These are phyloP conservation scores for Pestalotiopsis sp. DNA, from an alignment of 2,329 filamentous ascomycete species.

Conservation along the genomic window DNA sequence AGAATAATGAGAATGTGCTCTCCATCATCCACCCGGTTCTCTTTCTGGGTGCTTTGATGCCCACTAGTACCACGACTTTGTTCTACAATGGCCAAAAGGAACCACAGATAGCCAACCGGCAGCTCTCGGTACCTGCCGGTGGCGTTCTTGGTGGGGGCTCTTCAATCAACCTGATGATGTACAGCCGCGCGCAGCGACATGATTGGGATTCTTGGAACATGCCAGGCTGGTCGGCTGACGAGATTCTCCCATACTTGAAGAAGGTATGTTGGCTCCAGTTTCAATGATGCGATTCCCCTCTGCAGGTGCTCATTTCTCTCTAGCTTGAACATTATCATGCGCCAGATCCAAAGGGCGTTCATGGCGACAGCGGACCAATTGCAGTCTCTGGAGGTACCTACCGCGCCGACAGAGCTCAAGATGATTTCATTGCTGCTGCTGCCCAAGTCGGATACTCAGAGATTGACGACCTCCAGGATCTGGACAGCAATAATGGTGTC, in stretches of 20 bases:
- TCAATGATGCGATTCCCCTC: not conserved
- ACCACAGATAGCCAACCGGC: conserved; percentile 42
- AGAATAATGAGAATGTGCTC: conserved; percentile 51
- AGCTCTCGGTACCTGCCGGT: conserved; percentile 34
- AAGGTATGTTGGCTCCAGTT: conserved; percentile 34
- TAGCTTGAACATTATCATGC: conserved; percentile 3
- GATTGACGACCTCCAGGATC: conserved; percentile 46
- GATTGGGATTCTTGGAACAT: conserved; percentile 20
- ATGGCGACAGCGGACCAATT: conserved; percentile 50
- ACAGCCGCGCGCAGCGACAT: conserved; percentile 20
- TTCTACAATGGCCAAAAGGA: conserved; percentile 50
- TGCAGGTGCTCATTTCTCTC: not conserved
- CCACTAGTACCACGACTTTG: conserved; percentile 39
- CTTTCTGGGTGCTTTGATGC: conserved; percentile 46
- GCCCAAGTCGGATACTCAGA: conserved; percentile 44
- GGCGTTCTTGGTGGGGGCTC: conserved; percentile 38
- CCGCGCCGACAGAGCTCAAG: conserved; percentile 34
- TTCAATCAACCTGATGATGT: conserved; percentile 45
- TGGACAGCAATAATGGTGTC: conserved; percentile 37
- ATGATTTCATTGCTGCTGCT: conserved; percentile 46
- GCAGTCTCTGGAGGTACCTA: conserved; percentile 48
- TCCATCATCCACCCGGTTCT: conserved; percentile 49
- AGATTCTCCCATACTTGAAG: conserved; percentile 48
- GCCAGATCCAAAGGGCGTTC: conserved; percentile 35
- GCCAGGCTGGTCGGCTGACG: conserved; percentile 18